These are phyloP conservation scores for Trebouxiophyceae sp. DNA, from an alignment of 163 green algal genomes.

Conservation along the genomic window DNA sequence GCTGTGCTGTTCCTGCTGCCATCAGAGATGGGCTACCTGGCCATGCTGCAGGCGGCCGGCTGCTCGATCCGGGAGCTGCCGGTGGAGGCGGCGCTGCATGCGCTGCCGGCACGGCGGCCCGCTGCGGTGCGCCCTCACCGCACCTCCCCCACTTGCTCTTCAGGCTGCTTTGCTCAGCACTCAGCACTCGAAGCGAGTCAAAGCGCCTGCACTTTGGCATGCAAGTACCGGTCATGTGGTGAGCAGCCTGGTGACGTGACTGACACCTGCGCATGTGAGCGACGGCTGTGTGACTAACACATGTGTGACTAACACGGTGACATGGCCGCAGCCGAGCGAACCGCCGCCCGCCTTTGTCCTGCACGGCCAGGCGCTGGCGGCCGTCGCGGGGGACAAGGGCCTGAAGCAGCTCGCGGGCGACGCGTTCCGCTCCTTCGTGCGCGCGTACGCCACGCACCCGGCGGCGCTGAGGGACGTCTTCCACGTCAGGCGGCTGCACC, in stretches of 20 bases:
- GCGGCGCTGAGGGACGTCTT: slow-evolving; percentile 78
- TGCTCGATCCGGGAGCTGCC: too few species aligned
- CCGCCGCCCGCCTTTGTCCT: neutral
- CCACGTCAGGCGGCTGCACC: slow-evolving; percentile 78
- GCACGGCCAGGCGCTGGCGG: slow-evolving; percentile 8
- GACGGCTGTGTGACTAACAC: neutral
- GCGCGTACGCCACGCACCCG: slow-evolving; percentile 79
- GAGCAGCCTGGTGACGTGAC: too few species aligned
- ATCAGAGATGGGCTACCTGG: slow-evolving; percentile 59
- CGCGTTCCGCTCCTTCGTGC: slow-evolving; percentile 78
- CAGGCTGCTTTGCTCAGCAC: too few species aligned
- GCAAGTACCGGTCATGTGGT: too few species aligned
- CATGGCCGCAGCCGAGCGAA: neutral
- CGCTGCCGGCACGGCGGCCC: too few species aligned
- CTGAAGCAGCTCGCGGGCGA: slow-evolving; percentile 43
- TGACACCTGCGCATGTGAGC: neutral
- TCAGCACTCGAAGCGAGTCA: too few species aligned
- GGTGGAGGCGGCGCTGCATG: too few species aligned
- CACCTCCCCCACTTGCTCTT: too few species aligned
- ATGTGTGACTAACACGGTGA: too few species aligned
- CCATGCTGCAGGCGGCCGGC: slow-evolving; percentile 38
- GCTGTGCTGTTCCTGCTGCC: slow-evolving; percentile 74
- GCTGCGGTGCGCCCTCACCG: too few species aligned
- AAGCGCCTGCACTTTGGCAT: too few species aligned
- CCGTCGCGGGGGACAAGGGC: slow-evolving; percentile 22